Conservation (phyloP, 2,329 filamentous ascomycete species). For the Lachnellula arida region DNA sequence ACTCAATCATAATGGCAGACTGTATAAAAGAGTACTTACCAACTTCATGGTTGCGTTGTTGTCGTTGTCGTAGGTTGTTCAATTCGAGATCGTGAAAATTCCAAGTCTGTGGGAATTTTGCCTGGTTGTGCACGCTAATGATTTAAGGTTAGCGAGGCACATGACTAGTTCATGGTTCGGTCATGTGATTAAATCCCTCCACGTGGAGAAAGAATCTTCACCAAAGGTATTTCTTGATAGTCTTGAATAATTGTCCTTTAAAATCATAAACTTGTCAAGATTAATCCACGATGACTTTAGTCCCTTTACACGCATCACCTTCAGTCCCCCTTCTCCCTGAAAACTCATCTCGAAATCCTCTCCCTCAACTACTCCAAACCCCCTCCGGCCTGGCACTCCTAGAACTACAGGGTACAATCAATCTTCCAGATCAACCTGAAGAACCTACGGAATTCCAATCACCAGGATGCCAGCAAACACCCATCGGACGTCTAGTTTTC, state of each 20-base stretch:
- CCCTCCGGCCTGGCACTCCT: constrained; percentile 84
- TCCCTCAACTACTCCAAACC: constrained; percentile 81
- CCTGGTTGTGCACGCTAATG: neutral
- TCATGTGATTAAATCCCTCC: neutral
- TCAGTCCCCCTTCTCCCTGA: neutral
- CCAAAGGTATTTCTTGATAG: too few species aligned
- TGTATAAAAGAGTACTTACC: constrained; percentile 19
- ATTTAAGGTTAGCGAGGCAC: neutral
- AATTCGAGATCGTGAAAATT: neutral
- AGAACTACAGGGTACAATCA: constrained; percentile 89
- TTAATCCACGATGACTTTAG: neutral
- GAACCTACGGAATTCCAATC: constrained; percentile 9
- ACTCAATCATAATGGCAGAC: neutral
- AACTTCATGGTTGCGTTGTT: constrained; percentile 31
- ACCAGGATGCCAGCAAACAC: constrained; percentile 35
- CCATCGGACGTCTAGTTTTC: constrained; percentile 71
- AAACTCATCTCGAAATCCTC: constrained; percentile 41
- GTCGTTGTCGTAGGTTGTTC: constrained; percentile 1
- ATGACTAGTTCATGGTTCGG: neutral
- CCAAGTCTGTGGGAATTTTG: neutral
- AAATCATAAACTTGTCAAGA: neutral
- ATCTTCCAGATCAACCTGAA: constrained; percentile 53
- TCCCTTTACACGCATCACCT: neutral
- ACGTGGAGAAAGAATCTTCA: too few species aligned
- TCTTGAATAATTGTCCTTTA: neutral